Evolutionary conservation across 345 rosid genomes (phyloP).

Genomic region (Eutrema heterophyllum): DNA sequence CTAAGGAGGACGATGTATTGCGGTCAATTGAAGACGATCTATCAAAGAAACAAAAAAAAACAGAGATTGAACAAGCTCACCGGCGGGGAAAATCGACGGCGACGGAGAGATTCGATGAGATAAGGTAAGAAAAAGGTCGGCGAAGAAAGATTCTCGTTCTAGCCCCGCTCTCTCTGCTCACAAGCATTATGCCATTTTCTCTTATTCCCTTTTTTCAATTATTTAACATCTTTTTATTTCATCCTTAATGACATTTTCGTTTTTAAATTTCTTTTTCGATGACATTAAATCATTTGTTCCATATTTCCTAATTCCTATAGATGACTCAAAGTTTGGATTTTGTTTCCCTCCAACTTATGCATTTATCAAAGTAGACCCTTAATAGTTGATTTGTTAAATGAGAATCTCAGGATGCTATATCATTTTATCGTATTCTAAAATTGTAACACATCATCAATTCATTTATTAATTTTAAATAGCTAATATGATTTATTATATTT

Average conservation of each 20-base stretch:
- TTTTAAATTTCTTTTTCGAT: background rate
- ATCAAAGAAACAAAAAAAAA: background rate
- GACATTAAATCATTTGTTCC: background rate
- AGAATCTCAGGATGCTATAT: too few species aligned
- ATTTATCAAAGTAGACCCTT: background rate
- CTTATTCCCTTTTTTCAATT: background rate
- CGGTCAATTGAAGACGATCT: background rate
- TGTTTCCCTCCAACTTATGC: background rate
- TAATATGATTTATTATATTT: too few species aligned
- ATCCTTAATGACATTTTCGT: background rate
- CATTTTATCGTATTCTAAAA: too few species aligned
- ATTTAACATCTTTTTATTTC: background rate
- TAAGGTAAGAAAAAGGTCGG: background rate
- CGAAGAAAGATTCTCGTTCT: conserved; percentile 15
- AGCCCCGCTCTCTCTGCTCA: conserved; percentile 20
- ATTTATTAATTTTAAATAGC: too few species aligned
- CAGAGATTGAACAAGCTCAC: conserved; percentile 3
- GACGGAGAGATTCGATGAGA: conserved; percentile 20
- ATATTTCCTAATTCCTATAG: background rate
- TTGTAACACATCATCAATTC: too few species aligned
- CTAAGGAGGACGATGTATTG: conserved; percentile 1
- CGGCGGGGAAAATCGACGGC: conserved; percentile 10
- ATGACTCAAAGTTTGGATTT: background rate
- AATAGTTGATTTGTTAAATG: background rate
- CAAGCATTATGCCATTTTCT: conserved; percentile 17